These are phyloP conservation scores for Aspergillus nidulans DNA, from an alignment of 495 filamentous ascomycete species.

Conservation along the genomic window DNA sequence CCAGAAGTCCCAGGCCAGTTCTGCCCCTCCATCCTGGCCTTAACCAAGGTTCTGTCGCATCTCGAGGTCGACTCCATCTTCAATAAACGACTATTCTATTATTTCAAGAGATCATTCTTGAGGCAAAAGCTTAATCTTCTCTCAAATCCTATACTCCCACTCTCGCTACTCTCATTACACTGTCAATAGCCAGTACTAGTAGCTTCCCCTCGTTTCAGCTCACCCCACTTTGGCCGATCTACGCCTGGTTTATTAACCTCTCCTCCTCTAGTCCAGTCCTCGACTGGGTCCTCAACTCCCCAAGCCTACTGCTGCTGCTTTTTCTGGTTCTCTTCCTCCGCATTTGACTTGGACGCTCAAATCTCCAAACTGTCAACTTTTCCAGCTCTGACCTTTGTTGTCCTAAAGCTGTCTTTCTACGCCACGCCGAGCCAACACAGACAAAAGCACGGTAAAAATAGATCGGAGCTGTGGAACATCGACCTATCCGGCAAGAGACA, in stretches of 20 bases:
- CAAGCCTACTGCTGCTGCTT: background rate
- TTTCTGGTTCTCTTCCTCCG: constrained; percentile 15
- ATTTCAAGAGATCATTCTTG: too few species aligned
- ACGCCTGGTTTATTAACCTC: constrained; percentile 19
- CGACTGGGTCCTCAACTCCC: background rate
- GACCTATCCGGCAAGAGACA: background rate
- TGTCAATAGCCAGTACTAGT: background rate
- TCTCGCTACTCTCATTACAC: background rate
- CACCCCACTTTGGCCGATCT: constrained; percentile 10
- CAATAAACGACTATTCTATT: background rate
- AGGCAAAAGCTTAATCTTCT: background rate
- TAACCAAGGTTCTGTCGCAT: constrained; percentile 14
- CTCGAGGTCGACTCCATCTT: background rate
- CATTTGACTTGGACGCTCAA: background rate
- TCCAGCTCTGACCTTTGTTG: background rate
- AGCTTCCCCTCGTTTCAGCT: constrained; percentile 9
- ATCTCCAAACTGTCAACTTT: constrained; percentile 2
- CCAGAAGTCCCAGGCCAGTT: background rate
- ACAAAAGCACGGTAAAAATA: constrained; percentile 16
- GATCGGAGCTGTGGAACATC: constrained; percentile 17
- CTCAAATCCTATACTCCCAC: background rate
- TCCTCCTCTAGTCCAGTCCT: background rate
- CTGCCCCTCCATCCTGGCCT: background rate
- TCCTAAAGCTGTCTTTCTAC: background rate
- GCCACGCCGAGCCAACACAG: background rate